Percentiles rank a stretch among this genome's conserved stretches.
Evolutionary conservation across 2,329 filamentous ascomycete genomes (phyloP).

Genomic region (Penicillium sp.): DNA sequence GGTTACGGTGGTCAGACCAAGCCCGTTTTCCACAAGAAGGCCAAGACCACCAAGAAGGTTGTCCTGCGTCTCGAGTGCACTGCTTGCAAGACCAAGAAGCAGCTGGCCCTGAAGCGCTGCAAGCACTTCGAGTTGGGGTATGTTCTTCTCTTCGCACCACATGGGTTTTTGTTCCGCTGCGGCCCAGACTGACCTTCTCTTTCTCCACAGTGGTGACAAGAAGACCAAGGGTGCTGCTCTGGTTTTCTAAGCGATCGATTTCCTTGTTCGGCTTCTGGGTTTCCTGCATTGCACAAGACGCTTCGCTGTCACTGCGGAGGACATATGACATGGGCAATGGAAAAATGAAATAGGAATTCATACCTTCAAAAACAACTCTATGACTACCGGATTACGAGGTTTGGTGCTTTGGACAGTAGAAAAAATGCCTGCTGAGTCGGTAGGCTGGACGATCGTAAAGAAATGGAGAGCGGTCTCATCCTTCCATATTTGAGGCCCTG

Average conservation of each 20-base stretch:
- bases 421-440: slow-evolving; percentile 11
- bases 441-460: neutral
- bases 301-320: slow-evolving; percentile 34
- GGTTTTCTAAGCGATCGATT: slow-evolving; percentile 79
- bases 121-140: slow-evolving; percentile 99
- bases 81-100: slow-evolving; percentile 95
- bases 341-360: slow-evolving; percentile 45
- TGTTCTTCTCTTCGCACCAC: slow-evolving; percentile 43
- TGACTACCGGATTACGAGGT: slow-evolving; percentile 37
- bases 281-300: slow-evolving; percentile 40
- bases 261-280: slow-evolving; percentile 45
- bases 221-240: slow-evolving; percentile 99
- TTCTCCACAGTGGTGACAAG: slow-evolving; percentile 86
- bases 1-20: slow-evolving; percentile 99
- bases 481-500: no score
- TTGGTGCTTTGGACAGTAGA: slow-evolving; percentile 4
- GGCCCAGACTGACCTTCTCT: slow-evolving; percentile 44
- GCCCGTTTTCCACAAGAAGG: slow-evolving; percentile 99
- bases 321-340: slow-evolving; percentile 42
- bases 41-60: slow-evolving; percentile 99
- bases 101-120: slow-evolving; percentile 98
- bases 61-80: slow-evolving; percentile 98
- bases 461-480: no score
- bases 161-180: slow-evolving; percentile 1
- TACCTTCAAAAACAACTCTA: slow-evolving; percentile 37